Base-by-base conservation (phyloP, 371 early-diverging fungal genomes). In the Syncephalastrum monosporum region DNA sequence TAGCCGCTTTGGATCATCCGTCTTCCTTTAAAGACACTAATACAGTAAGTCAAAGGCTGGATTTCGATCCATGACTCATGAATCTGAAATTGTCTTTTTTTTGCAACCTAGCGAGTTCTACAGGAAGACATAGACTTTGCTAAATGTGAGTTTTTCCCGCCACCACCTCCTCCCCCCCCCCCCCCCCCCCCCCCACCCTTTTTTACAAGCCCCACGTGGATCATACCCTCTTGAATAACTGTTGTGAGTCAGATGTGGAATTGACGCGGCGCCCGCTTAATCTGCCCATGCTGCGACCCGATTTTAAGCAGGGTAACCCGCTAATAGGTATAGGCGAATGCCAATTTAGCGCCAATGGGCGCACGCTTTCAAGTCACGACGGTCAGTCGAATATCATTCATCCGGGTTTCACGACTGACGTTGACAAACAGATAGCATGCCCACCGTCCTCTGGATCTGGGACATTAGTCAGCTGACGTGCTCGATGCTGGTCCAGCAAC, bases 381-480 rank as follows among this genome's bases (percentile, higher is more conserved):
- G 93, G 75, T 71, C 66, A 46, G 57, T 24, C 12, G 29, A 47
- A 43, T 4, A 46, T 15, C 85, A 48, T 47, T 45, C 45, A 50
- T 56, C 19, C 24, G 3, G 3, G 54, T 19, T 47, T 14, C 41
- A 42, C 16, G 23, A 42, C 15, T 54, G 6, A 19, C 38, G 13
- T 33, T 10, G 43, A 21, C 29, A 5, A 14, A 48, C 58, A 84
- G 85, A 89, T 61, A 74, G 69, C 54, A 86, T 83, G 78, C 87
- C 90, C 2, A 81, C 63, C 42, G 61, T 68, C 1, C 71, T 86
- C 12, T 90, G 87, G 84, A 68, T 88, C 15, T 87, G 87, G 88
- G 72, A 83, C 60, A 47, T 84, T 12, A 52, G 56, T 6, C 53
- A 62, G 0, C 53, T 86, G 19, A 52, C 55, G 3, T 77, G 79